Evolutionary conservation across 495 filamentous ascomycete species (phyloP).

Genomic region (Baudoinia panamericana): DNA sequence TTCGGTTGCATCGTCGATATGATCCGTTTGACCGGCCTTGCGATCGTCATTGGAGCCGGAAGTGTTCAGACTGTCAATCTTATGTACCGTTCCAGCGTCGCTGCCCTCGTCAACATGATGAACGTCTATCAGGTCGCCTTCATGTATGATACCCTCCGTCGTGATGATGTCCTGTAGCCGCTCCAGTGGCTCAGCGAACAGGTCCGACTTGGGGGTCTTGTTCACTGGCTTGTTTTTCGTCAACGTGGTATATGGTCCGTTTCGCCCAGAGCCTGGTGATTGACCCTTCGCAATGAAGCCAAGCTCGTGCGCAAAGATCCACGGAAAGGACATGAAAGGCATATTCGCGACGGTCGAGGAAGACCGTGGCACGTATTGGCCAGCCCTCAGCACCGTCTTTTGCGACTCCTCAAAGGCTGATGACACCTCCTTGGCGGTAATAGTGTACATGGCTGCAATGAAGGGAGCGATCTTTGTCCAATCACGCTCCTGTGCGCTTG

Average conservation of each 20-base stretch:
- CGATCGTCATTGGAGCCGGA: too few relatives aligned
- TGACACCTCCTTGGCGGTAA: constrained; percentile 59
- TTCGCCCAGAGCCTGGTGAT: neutral
- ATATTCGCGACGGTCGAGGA: constrained; percentile 36
- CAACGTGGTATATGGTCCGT: neutral
- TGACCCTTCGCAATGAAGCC: constrained; percentile 30
- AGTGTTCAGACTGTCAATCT: too few relatives aligned
- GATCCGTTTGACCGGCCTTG: too few relatives aligned
- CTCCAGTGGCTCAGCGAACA: neutral
- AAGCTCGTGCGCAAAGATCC: constrained; percentile 66
- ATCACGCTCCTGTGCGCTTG: constrained; percentile 30
- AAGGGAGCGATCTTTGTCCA: constrained; percentile 52
- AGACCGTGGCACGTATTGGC: constrained; percentile 26
- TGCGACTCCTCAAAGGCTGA: constrained; percentile 37
- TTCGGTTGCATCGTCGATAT: too few relatives aligned
- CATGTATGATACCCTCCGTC: constrained; percentile 3
- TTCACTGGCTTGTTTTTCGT: neutral
- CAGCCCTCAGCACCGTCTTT: constrained; percentile 26
- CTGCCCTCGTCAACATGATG: neutral
- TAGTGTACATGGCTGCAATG: constrained; percentile 72
- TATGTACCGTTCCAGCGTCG: too few relatives aligned
- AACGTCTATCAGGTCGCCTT: constrained; percentile 3
- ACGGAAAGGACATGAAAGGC: constrained; percentile 88
- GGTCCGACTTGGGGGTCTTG: neutral
- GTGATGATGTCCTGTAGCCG: constrained; percentile 5